These are phyloP conservation scores for Poa pratensis DNA, from an alignment of 176 grass and related monocot species.

Conservation along the genomic window DNA sequence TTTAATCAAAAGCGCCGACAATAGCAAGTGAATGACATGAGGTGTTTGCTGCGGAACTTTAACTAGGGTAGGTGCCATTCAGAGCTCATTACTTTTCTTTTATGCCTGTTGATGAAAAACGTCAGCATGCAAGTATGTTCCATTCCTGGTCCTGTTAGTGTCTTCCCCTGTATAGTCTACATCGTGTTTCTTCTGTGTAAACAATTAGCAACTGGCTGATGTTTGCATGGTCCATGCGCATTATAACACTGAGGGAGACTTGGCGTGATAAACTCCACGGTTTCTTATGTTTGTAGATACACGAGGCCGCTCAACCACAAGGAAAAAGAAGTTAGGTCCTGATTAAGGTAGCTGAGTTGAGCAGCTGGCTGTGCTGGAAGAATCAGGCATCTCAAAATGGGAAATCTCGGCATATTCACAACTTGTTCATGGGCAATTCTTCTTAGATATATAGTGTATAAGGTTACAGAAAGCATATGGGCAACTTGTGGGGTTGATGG, in stretches of 20 bases:
- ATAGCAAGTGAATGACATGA: slow-evolving; percentile 16
- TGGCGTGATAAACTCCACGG: slow-evolving; percentile 6
- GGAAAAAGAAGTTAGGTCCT: slow-evolving; percentile 19
- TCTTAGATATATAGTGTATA: slow-evolving; percentile 24
- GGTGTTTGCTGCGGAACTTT: slow-evolving; percentile 41
- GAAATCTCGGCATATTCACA: slow-evolving; percentile 18
- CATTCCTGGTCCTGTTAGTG: not conserved
- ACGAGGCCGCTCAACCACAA: slow-evolving; percentile 1
- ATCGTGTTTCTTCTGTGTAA: not conserved
- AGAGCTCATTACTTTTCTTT: not conserved
- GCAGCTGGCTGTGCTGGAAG: slow-evolving; percentile 3
- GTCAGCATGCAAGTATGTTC: slow-evolving; percentile 39
- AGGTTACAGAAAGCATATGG: slow-evolving; percentile 9
- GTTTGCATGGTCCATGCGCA: not conserved
- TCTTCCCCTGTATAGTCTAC: slow-evolving; percentile 17
- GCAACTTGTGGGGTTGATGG: slow-evolving; percentile 20
- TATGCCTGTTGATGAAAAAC: not conserved
- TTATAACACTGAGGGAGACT: not conserved
- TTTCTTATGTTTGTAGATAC: not conserved
- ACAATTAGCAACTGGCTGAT: slow-evolving; percentile 7
- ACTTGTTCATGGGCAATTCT: slow-evolving; percentile 34
- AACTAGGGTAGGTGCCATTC: slow-evolving; percentile 48
- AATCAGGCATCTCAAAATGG: slow-evolving; percentile 25
- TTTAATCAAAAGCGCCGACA: not conserved
- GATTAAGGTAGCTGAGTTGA: slow-evolving; percentile 32